Percentiles rank a stretch among this genome's conserved stretches.
phyloP scores from a whole-genome alignment of 164 flowering plant species.

The Protea cynaroides region DNA sequence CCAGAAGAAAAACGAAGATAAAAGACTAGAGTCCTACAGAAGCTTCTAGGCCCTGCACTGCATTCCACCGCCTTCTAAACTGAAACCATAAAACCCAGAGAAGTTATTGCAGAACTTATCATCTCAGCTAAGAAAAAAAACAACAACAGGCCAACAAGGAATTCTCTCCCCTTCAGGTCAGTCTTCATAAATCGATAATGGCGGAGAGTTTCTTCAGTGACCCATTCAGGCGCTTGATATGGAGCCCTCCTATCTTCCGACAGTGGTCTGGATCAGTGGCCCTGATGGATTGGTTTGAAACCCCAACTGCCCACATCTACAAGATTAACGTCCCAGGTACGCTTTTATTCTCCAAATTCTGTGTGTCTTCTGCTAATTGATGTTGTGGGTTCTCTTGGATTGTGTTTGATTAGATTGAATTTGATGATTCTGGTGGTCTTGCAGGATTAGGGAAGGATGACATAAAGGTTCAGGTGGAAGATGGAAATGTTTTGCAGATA shows the following conservation, averaged over 20 bases:
- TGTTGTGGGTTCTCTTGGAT: not conserved
- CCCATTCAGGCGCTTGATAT: constrained; percentile 45
- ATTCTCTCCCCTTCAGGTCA: not conserved
- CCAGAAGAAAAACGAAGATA: not conserved
- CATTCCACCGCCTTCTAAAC: too few relatives aligned
- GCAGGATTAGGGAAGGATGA: constrained; percentile 67
- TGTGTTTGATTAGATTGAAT: not conserved
- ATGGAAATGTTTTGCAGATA: constrained; percentile 53
- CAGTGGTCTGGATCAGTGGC: constrained; percentile 44
- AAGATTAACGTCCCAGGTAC: constrained; percentile 81
- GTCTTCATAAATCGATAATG: constrained; percentile 17
- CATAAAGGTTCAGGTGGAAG: constrained; percentile 65
- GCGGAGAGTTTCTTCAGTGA: constrained; percentile 33
- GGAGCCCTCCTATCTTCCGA: constrained; percentile 31
- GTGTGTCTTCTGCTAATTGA: not conserved
- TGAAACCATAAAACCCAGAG: too few relatives aligned
- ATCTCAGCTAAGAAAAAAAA: too few relatives aligned
- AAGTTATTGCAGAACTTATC: too few relatives aligned
- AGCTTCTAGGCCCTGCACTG: not conserved
- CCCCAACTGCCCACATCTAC: constrained; percentile 57
- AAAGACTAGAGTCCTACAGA: not conserved
- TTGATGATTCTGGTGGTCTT: not conserved
- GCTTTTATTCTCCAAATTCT: not conserved
- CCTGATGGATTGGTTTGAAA: constrained; percentile 75
- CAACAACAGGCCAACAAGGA: not conserved